Conservation (phyloP, 2,329 filamentous ascomycete genomes). For the Epichloe scottii region DNA sequence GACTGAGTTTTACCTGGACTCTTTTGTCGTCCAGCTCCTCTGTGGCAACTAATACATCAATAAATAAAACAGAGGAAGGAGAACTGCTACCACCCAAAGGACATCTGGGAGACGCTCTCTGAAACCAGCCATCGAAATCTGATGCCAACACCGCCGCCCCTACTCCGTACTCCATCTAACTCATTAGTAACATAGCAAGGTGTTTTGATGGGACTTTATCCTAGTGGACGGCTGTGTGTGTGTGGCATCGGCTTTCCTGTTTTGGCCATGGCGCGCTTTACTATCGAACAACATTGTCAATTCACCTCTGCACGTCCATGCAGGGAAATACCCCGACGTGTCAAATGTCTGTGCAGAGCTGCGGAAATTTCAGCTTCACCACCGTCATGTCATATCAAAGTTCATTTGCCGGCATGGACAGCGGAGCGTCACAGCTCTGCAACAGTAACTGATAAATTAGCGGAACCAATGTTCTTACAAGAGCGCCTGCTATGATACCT, state of each 20-base stretch:
- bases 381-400: background rate
- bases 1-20: background rate
- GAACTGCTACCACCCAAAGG: background rate
- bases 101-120: background rate
- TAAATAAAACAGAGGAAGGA: too few relatives aligned
- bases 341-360: background rate
- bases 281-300: background rate
- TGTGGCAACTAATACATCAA: background rate
- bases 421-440: too few relatives aligned
- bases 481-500: too few relatives aligned
- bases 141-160: too few relatives aligned
- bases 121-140: background rate
- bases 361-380: background rate
- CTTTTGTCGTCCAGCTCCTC: too few relatives aligned
- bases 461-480: too few relatives aligned
- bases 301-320: background rate
- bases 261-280: background rate
- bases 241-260: conserved; percentile 3
- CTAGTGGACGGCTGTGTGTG: background rate
- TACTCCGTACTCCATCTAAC: background rate
- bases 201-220: background rate
- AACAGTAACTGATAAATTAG: too few relatives aligned
- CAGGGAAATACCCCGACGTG: conserved; percentile 1
- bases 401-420: too few relatives aligned
- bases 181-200: background rate